phyloP scores from a whole-genome alignment of 2,329 filamentous ascomycete genomes.

The Aspergillus quadricinctus region DNA sequence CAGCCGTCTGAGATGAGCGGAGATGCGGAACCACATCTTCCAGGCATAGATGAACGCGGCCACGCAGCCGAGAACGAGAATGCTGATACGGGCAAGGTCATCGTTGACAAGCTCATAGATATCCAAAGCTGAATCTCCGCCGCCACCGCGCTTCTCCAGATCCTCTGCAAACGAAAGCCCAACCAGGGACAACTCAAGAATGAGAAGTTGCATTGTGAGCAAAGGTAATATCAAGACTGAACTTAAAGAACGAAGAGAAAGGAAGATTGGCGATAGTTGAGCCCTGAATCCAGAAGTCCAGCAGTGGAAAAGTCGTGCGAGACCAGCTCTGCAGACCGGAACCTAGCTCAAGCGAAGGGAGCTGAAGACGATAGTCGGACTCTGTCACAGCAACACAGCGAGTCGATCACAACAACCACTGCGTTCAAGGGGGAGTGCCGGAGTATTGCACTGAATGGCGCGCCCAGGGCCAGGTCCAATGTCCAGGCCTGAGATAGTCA shows the following conservation, averaged over 20 bases:
- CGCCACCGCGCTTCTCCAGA: conserved; percentile 22
- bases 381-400: not conserved
- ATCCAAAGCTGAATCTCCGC: conserved; percentile 3
- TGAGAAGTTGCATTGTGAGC: conserved; percentile 18
- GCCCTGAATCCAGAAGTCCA: not conserved
- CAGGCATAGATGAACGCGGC: conserved; percentile 62
- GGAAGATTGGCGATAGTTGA: not conserved
- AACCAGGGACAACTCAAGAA: conserved; percentile 24
- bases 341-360: conserved; percentile 3
- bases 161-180: conserved; percentile 25
- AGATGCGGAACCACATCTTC: conserved; percentile 57
- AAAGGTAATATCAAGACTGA: not conserved
- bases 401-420: conserved; percentile 1
- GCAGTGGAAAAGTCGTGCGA: conserved; percentile 16
- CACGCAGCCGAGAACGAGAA: conserved; percentile 61
- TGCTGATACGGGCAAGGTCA: conserved; percentile 56
- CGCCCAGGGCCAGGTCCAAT: not conserved
- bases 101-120: conserved; percentile 44
- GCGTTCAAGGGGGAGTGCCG: not conserved
- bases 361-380: not conserved
- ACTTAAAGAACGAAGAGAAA: not conserved
- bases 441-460: not conserved
- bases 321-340: conserved; percentile 25
- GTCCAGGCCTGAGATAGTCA: not conserved
- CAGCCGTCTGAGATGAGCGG: conserved; percentile 67